Conservation (phyloP, 768 basidiomycete species). For the Phlebiopsis gigantea region DNA sequence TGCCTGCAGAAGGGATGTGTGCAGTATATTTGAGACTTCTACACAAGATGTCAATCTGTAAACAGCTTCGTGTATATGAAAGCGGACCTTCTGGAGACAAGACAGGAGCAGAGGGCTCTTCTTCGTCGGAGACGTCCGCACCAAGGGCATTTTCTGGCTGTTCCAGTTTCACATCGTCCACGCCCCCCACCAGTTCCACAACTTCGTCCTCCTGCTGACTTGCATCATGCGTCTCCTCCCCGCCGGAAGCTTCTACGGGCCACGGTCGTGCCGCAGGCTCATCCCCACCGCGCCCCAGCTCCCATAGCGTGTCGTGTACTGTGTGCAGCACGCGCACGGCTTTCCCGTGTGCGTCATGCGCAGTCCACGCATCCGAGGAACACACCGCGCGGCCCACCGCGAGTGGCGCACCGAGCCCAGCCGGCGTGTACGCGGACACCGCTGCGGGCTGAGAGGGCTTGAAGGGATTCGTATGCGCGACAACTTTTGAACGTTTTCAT, state of each 20-base stretch:
- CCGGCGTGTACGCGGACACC: constrained; percentile 46
- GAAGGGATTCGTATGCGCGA: constrained; percentile 43
- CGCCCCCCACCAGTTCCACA: no score
- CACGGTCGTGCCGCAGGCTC: no score
- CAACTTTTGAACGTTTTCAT: no score
- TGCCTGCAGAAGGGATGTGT: constrained; percentile 59
- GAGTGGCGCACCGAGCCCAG: constrained; percentile 47
- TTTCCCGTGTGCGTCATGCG: constrained; percentile 63
- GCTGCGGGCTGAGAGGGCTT: constrained; percentile 51
- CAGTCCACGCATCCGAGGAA: constrained; percentile 36
- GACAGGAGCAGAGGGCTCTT: constrained; percentile 23
- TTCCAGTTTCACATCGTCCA: neutral
- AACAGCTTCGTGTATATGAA: neutral
- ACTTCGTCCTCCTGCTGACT: neutral
- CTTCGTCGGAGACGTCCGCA: constrained; percentile 7
- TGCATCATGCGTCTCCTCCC: neutral
- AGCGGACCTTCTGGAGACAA: constrained; percentile 21
- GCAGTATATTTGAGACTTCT: constrained; percentile 58
- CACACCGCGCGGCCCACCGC: constrained; percentile 68
- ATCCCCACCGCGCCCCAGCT: no score
- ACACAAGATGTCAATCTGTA: neutral
- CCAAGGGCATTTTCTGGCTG: no score
- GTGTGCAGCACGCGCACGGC: constrained; percentile 68
- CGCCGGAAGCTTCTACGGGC: neutral
- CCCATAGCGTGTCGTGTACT: no score